Evolutionary conservation across 2,329 filamentous ascomycete genomes (phyloP).

Genomic region (Coniochaeta pulveracea): DNA sequence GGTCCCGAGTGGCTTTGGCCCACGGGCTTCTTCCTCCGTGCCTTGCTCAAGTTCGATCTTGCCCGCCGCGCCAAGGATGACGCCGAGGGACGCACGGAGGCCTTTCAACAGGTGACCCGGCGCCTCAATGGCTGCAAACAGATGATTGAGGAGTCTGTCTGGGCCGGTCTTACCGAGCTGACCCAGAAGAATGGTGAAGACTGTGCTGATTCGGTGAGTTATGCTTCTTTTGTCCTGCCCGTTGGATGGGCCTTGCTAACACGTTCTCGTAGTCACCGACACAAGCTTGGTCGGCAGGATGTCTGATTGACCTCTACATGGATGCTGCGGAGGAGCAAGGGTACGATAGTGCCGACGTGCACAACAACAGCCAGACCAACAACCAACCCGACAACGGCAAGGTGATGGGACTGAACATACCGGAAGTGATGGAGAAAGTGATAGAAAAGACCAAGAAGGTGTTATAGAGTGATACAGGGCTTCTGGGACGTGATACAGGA

Average conservation of each 20-base stretch:
- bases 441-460: too few relatives aligned
- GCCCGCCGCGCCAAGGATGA: slow-evolving; percentile 46
- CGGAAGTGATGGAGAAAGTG: too few relatives aligned
- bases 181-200: slow-evolving; percentile 80
- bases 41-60: slow-evolving; percentile 82
- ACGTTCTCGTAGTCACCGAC: slow-evolving; percentile 59
- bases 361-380: too few relatives aligned
- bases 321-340: slow-evolving; percentile 57
- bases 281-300: slow-evolving; percentile 92
- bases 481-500: slow-evolving; percentile 7
- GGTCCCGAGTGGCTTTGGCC: slow-evolving; percentile 98
- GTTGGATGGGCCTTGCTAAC: slow-evolving; percentile 7
- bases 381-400: too few relatives aligned
- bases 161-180: slow-evolving; percentile 87
- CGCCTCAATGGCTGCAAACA: slow-evolving; percentile 75
- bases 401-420: too few relatives aligned
- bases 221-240: slow-evolving; percentile 6
- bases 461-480: too few relatives aligned
- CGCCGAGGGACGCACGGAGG: slow-evolving; percentile 63
- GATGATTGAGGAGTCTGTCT: slow-evolving; percentile 67
- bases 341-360: too few relatives aligned
- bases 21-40: slow-evolving; percentile 87
- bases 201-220: slow-evolving; percentile 77
- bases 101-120: slow-evolving; percentile 87
- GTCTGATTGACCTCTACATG: slow-evolving; percentile 91